Conservation (phyloP, 352 stramenopile species). For the Phytophthora sansomeana region DNA sequence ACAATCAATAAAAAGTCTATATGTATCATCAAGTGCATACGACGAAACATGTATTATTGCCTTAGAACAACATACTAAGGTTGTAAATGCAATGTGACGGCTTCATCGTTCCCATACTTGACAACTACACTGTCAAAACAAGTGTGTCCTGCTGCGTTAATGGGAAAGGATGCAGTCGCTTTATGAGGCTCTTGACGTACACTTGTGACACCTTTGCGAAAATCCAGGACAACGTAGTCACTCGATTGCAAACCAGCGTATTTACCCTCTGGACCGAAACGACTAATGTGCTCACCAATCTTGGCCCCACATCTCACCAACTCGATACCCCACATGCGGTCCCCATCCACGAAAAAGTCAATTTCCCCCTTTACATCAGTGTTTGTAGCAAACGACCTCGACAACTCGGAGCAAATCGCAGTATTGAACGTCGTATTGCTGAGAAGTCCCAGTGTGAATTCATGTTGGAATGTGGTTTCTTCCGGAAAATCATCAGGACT, state of each 20-base stretch:
- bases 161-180: background rate
- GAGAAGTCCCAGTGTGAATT: background rate
- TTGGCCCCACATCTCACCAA: background rate
- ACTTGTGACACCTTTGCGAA: background rate
- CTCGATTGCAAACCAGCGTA: conserved; percentile 4
- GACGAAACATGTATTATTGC: too few relatives aligned
- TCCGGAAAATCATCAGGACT: background rate
- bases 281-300: conserved; percentile 1
- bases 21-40: too few relatives aligned
- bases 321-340: too few relatives aligned
- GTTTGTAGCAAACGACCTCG: conserved; percentile 1
- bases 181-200: background rate
- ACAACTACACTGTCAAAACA: background rate
- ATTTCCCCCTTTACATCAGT: background rate
- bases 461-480: background rate
- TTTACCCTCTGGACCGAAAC: conserved; percentile 2
- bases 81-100: background rate
- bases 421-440: background rate
- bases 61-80: background rate
- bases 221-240: conserved; percentile 3
- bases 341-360: conserved; percentile 1
- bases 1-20: conserved; percentile 19
- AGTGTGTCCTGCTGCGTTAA: background rate
- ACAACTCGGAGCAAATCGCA: conserved; percentile 5
- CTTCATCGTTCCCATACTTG: background rate